Evolutionary conservation across 129 eudicot genomes (phyloP), one percentile per base, ranked within the genome.

Genomic region (Escallonia herrerae): DNA sequence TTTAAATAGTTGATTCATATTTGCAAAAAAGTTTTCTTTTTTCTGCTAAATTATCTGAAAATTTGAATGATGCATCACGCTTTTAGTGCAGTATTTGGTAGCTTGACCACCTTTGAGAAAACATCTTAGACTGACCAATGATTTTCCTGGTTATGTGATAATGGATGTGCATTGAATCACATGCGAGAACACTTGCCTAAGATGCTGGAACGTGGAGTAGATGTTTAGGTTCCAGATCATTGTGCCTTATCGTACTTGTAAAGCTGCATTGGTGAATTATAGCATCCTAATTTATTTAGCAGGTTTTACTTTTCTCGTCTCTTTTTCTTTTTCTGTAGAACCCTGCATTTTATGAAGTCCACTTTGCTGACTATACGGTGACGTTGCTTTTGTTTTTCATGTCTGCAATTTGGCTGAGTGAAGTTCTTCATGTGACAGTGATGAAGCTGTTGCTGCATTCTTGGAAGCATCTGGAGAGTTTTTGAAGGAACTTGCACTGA

Each of bases 401-500:
- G 40, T 22, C n/a, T 60, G 75, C 44, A 15, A 43, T 60, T 48
- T 40, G 40, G 59, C 43, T 68, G 72, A 61, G 40, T 62, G 38
- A 37, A 33, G 40, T 76, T 54, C 46, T 65, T 55, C 47, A 50
- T 60, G 47, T 80, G 74, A 5, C 69, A 90, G 97, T 77, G 97
- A 90, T 72, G 97, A 78, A 68, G 86, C 81, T 60, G 55, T 90
- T 71, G 90, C 97, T 48, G 86, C 90, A 46, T 83, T 80, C 64
- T 47, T 90, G 65, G 95, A 86, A 81, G 46, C 73, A 49, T 81
- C 86, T 56, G 96, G 95, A 57, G 67, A 62, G 71, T 78, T 79
- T 8, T 65, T 89, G 77, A 57, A 63, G 64, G 82, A 83, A 51
- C 82, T 89, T 53, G 78, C 81, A 12, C 76, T 89, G 62, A 83